Evolutionary conservation across 2,329 filamentous ascomycete genomes (phyloP).

Genomic region (Paecilomyces niveus): DNA sequence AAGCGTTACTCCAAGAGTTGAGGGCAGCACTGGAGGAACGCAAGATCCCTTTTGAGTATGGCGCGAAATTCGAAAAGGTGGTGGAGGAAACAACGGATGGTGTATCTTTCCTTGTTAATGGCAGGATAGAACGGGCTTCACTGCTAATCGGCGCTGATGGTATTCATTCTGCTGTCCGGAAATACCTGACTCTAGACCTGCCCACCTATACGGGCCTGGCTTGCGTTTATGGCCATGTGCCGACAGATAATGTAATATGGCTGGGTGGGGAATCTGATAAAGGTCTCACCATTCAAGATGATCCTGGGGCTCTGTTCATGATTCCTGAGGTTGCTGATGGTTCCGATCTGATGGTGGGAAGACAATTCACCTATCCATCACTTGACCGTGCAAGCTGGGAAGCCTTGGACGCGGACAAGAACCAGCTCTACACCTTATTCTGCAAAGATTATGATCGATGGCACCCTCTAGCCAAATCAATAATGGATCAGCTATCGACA

Average conservation of each 20-base stretch:
- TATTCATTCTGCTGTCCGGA: slow-evolving; percentile 51
- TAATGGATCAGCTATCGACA: background rate
- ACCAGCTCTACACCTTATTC: slow-evolving; percentile 11
- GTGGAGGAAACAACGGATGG: background rate
- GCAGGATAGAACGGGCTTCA: slow-evolving; percentile 30
- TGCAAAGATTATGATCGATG: background rate
- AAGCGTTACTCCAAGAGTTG: background rate
- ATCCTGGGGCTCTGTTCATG: slow-evolving; percentile 31
- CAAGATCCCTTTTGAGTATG: background rate
- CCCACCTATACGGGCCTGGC: slow-evolving; percentile 44
- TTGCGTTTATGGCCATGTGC: slow-evolving; percentile 15
- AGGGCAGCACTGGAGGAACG: background rate
- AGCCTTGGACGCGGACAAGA: slow-evolving; percentile 22
- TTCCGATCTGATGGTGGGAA: slow-evolving; percentile 28
- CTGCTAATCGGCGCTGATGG: slow-evolving; percentile 54
- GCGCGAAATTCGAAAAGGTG: background rate
- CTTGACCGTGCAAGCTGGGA: slow-evolving; percentile 27
- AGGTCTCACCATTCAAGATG: slow-evolving; percentile 25
- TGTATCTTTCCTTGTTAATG: slow-evolving; percentile 20
- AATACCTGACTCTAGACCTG: slow-evolving; percentile 44
- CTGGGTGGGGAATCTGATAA: slow-evolving; percentile 13
- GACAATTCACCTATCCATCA: slow-evolving; percentile 25
- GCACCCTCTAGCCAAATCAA: background rate
- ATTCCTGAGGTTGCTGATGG: slow-evolving; percentile 29
- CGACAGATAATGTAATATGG: slow-evolving; percentile 5